Percentiles rank a stretch among this genome's conserved stretches.
Conservation (phyloP, 164 flowering plant genomes). For the Vitis rotundifolia region DNA sequence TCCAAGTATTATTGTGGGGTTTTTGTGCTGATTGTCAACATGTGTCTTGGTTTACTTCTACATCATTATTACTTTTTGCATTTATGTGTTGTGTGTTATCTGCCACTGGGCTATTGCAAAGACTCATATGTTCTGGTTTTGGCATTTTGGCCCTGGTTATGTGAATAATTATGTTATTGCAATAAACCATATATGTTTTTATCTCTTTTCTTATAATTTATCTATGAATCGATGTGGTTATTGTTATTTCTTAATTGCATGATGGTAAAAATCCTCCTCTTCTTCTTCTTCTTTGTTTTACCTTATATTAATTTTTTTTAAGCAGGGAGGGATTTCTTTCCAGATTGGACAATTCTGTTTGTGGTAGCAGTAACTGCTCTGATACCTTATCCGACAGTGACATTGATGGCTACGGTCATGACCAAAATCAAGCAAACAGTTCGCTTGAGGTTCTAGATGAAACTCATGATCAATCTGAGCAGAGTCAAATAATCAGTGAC, state of each 20-base stretch:
- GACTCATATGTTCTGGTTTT: not conserved
- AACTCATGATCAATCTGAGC: slow-evolving; percentile 16
- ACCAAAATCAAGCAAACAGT: slow-evolving; percentile 24
- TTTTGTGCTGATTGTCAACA: too few species aligned
- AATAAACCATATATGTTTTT: not conserved
- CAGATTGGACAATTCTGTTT: slow-evolving; percentile 36
- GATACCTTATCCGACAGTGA: slow-evolving; percentile 35
- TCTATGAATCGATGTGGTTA: not conserved
- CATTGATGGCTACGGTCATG: slow-evolving; percentile 16
- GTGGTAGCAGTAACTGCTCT: slow-evolving; percentile 26
- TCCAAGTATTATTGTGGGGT: too few species aligned
- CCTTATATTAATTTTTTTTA: not conserved
- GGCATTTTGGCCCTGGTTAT: not conserved
- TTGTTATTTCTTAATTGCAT: too few species aligned
- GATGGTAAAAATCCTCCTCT: too few species aligned
- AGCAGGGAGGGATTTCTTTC: slow-evolving; percentile 62
- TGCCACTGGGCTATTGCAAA: too few species aligned
- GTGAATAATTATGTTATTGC: not conserved
- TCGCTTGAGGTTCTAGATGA: slow-evolving; percentile 17
- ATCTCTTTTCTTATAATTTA: not conserved
- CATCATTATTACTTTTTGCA: not conserved
- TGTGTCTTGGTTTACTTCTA: too few species aligned
- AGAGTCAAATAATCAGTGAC: slow-evolving; percentile 14
- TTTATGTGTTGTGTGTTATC: not conserved
- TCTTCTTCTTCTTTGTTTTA: too few species aligned